Evolutionary conservation across 2,329 filamentous ascomycete genomes (phyloP).

Genomic region (Colletotrichum sp.): DNA sequence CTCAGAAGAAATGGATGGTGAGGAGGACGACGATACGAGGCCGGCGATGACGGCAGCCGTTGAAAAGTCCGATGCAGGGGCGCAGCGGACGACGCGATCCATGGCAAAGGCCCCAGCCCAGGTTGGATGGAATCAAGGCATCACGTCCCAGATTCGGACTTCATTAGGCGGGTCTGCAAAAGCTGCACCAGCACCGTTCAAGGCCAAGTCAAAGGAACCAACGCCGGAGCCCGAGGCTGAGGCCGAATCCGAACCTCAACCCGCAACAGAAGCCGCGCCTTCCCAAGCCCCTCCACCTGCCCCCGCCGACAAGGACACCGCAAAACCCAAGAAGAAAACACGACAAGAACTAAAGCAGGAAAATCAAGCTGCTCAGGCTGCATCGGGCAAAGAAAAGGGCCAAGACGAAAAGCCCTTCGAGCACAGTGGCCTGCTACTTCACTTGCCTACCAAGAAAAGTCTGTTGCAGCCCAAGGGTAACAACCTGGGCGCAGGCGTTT

Average conservation of each 20-base stretch:
- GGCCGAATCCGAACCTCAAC: background rate
- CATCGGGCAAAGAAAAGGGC: background rate
- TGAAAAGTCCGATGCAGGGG: background rate
- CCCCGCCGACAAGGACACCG: background rate
- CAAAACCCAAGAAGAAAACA: background rate
- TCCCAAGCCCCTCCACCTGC: background rate
- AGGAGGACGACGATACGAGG: background rate
- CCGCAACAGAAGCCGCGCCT: background rate
- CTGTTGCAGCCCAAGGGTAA: slow-evolving; percentile 10
- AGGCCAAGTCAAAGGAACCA: background rate
- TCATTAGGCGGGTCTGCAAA: slow-evolving; percentile 3
- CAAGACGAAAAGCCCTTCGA: background rate
- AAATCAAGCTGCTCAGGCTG: background rate
- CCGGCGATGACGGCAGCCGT: background rate
- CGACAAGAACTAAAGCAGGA: slow-evolving; percentile 1
- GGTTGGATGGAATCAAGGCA: slow-evolving; percentile 18
- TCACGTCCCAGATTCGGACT: slow-evolving; percentile 17
- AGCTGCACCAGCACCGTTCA: background rate
- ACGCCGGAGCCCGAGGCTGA: background rate
- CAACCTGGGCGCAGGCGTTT: slow-evolving; percentile 21
- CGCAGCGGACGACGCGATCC: slow-evolving; percentile 1
- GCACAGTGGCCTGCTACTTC: background rate
- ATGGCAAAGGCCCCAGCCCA: background rate
- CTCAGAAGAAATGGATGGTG: background rate
- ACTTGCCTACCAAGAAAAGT: slow-evolving; percentile 7